Base-by-base conservation (phyloP, 2,329 filamentous ascomycete genomes). In the Triangularia verruculosa region DNA sequence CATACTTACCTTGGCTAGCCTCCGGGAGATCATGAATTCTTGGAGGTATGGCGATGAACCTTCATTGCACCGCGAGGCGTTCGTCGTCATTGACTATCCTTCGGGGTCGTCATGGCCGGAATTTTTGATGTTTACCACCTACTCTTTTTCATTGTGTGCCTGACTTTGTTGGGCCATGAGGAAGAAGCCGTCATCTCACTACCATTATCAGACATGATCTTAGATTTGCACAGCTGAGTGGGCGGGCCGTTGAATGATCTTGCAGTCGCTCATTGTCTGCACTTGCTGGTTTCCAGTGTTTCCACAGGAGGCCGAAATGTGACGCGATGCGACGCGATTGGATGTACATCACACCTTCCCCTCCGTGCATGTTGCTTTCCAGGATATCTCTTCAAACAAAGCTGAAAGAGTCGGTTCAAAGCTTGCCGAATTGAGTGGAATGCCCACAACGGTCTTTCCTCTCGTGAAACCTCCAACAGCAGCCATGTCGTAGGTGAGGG, bases 1-100 rank as follows among this genome's bases (percentile, higher is more conserved):
- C 57, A 59, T 59, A 59, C 57, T 59, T 59, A 59, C 57, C 57
- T 59, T 59, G 57, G 39, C 43, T 11, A 43, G 34, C 32, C 25
- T 30, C 39, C 6, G 20, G 32, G 39, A 27, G 57, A 59, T 52
- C 57, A 59, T 28, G 34, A 52, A 59, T 8, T n/a, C 39, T 12
- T 17, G n/a, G 57, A 30, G 25, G 22, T 27, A 59, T 39, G 27
- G 34, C 27, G 39, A 52, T 51, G 20, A 59, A 30, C 57, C 57
- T 52, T 22, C 57, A 59, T 52, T 59, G 57, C 39, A 59, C 57
- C 52, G 25, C 39, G 57, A 12, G 57, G 57, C 13, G 57, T 59
- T 59, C 6, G 39, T 52, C 39, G 27, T 30, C 25, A 24, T 59
- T 22, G 28, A 52, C 30, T 59, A 24, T 27, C 57, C 57, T 59